A percentile compares a stretch with the other conserved stretches of the same genome.
Evolutionary conservation across 2,329 filamentous ascomycete species (phyloP).

Genomic region (Arthroderma sp.): DNA sequence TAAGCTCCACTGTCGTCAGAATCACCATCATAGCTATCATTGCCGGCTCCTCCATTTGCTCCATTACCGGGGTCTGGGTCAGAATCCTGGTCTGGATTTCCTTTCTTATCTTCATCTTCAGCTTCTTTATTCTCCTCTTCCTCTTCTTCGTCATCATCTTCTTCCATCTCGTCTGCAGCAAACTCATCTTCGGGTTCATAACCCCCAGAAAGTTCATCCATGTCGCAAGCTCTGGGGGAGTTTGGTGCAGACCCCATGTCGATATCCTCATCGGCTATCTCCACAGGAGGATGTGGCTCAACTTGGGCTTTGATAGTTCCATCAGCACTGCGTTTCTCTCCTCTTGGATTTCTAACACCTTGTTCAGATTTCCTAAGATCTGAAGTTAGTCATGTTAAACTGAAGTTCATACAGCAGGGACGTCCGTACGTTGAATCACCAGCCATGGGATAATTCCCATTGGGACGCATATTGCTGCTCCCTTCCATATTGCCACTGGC

Average conservation of each 20-base stretch:
- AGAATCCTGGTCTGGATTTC: background rate
- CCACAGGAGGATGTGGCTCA: background rate
- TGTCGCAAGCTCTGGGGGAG: background rate
- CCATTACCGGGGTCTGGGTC: background rate
- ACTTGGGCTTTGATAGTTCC: background rate
- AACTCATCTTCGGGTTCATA: background rate
- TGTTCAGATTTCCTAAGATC: background rate
- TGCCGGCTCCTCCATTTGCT: background rate
- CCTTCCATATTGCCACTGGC: background rate
- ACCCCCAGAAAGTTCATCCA: background rate
- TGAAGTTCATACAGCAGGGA: background rate
- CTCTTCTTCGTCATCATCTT: background rate
- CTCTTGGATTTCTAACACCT: background rate
- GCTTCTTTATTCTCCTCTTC: background rate
- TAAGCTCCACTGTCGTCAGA: background rate
- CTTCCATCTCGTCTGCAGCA: background rate
- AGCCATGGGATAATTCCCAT: background rate
- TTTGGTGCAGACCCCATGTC: background rate
- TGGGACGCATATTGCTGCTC: background rate
- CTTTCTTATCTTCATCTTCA: background rate
- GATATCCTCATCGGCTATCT: too few relatives aligned
- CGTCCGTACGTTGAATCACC: background rate
- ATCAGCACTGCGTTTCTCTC: constrained; percentile 5
- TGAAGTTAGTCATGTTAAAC: background rate
- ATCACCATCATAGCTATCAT: background rate